phyloP scores from a whole-genome alignment of 1,284 basidiomycete species.

The Rhodotorula sp. region DNA sequence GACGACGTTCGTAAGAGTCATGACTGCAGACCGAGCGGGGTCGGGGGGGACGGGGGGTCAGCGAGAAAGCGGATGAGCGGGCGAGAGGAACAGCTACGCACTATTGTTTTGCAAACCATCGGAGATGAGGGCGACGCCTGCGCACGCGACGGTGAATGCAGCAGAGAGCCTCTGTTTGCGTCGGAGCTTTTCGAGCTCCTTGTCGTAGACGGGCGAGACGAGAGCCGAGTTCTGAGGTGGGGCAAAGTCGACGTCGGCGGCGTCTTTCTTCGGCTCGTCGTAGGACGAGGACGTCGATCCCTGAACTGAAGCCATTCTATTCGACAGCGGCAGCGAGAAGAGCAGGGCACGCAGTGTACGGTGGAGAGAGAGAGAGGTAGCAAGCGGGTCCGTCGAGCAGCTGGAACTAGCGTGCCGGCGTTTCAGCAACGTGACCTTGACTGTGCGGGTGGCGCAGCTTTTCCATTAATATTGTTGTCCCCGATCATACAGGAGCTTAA shows the following conservation, averaged over 20 bases:
- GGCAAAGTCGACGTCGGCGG: not conserved
- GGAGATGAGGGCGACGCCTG: constrained; percentile 66
- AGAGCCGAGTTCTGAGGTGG: not conserved
- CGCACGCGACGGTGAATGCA: constrained; percentile 63
- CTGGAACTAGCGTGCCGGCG: too few species aligned
- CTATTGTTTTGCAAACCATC: constrained; percentile 71
- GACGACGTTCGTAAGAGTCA: constrained; percentile 30
- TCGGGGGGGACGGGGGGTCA: not conserved
- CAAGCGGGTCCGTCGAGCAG: too few species aligned
- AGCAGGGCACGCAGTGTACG: too few species aligned
- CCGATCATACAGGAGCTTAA: too few species aligned
- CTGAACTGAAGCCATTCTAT: not conserved
- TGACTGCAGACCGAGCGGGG: not conserved
- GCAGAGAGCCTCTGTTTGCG: constrained; percentile 57
- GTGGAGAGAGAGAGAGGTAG: too few species aligned
- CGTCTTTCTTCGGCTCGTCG: not conserved
- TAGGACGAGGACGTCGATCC: not conserved
- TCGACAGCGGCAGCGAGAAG: too few species aligned
- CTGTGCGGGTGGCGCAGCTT: too few species aligned
- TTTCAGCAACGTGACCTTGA: too few species aligned
- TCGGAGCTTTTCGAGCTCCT: constrained; percentile 18
- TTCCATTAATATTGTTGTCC: too few species aligned
- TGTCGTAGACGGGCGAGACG: too few species aligned
- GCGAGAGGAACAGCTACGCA: constrained; percentile 56
- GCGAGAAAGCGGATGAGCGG: constrained; percentile 11